A percentile compares a stretch with the other conserved stretches of the same genome.
phyloP scores from a whole-genome alignment of 2,329 filamentous ascomycete genomes.

The Aspergillus transmontanensis region DNA sequence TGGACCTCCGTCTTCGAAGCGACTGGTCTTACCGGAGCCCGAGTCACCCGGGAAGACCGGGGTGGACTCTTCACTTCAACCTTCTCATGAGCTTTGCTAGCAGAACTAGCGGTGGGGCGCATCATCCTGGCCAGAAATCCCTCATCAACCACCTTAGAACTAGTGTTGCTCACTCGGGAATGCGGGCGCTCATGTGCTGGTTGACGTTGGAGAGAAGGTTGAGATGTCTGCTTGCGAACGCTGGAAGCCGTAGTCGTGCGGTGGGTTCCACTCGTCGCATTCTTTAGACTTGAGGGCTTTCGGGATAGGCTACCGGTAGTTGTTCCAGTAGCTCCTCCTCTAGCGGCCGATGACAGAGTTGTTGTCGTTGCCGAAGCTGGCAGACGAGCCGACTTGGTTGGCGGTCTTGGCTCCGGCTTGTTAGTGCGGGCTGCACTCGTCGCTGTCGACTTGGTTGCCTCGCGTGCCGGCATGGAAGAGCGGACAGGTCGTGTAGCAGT shows the following conservation, averaged over 20 bases:
- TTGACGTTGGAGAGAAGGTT: conserved; percentile 34
- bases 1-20: conserved; percentile 28
- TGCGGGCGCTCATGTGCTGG: conserved; percentile 39
- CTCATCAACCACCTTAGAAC: conserved; percentile 45
- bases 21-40: conserved; percentile 25
- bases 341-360: conserved; percentile 44
- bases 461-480: conserved; percentile 33
- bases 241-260: conserved; percentile 27
- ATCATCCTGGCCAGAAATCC: conserved; percentile 55
- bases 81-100: conserved; percentile 52
- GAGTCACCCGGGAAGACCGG: conserved; percentile 26
- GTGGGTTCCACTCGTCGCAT: conserved; percentile 23
- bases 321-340: conserved; percentile 25
- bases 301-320: conserved; percentile 32
- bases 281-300: conserved; percentile 41
- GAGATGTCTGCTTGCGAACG: conserved; percentile 35
- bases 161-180: conserved; percentile 43
- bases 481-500: conserved; percentile 28
- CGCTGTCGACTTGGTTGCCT: conserved; percentile 27
- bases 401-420: conserved; percentile 41
- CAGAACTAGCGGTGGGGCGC: conserved; percentile 54
- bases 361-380: conserved; percentile 44
- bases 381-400: conserved; percentile 43
- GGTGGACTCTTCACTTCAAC: conserved; percentile 45
- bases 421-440: conserved; percentile 27